Conservation (phyloP, 192 early-diverging fungal genomes). For the Linnemannia elongata region DNA sequence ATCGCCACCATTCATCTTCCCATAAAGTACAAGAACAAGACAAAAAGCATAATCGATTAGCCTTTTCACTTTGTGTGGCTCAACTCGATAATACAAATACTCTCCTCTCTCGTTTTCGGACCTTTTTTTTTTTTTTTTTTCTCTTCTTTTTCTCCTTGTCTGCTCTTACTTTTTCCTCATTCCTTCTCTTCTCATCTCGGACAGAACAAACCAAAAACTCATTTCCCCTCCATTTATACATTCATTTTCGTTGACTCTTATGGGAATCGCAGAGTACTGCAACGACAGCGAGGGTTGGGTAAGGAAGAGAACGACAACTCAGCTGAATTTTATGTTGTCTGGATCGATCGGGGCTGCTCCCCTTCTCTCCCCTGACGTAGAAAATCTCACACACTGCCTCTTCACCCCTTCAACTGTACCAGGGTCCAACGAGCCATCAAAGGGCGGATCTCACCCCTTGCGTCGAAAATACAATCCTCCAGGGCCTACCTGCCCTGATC, state of each 20-base stretch:
- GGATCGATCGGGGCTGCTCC: neutral
- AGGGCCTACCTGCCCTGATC: conserved; percentile 33
- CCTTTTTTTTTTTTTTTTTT: neutral
- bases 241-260: neutral
- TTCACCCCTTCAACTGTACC: neutral
- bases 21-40: neutral
- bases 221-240: neutral
- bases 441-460: conserved; percentile 47
- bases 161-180: neutral
- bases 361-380: neutral
- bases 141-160: too few species aligned
- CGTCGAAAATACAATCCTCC: conserved; percentile 53
- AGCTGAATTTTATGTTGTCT: neutral
- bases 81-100: neutral
- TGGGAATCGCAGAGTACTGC: conserved; percentile 31
- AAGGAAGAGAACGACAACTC: conserved; percentile 1
- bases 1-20: neutral
- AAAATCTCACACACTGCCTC: neutral
- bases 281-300: conserved; percentile 45
- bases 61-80: neutral
- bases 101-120: neutral
- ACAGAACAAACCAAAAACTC: neutral
- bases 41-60: neutral
- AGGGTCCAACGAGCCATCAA: conserved; percentile 35
- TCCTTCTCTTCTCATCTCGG: neutral